Percentiles rank a stretch among this genome's conserved stretches.
Evolutionary conservation across 2,329 filamentous ascomycete genomes (phyloP).

Genomic region (Tolypocladium paradoxum): DNA sequence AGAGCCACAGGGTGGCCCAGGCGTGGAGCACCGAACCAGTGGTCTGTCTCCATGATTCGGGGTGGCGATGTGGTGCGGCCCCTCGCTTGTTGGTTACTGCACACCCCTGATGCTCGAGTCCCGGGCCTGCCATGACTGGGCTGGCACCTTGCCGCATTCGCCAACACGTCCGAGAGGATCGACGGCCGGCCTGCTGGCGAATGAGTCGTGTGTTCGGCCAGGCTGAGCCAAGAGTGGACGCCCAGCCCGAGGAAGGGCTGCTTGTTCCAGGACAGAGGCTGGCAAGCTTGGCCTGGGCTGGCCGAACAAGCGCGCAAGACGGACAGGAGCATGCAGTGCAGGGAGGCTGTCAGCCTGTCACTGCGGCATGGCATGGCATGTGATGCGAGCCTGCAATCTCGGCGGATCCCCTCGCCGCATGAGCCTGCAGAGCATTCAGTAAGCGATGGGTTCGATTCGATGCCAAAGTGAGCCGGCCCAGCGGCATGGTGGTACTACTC

Average conservation of each 20-base stretch:
- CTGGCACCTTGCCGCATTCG: constrained; percentile 1
- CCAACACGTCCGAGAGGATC: constrained; percentile 1
- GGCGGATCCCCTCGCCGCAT: not conserved
- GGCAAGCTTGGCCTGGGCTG: too few relatives aligned
- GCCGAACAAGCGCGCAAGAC: too few relatives aligned
- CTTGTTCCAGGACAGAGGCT: too few relatives aligned
- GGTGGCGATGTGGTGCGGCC: not conserved
- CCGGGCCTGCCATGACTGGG: not conserved
- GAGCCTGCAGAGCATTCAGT: not conserved
- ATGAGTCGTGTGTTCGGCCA: not conserved
- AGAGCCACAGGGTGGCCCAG: not conserved
- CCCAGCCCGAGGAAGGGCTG: not conserved
- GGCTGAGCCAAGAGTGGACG: not conserved
- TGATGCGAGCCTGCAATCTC: not conserved
- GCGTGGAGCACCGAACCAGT: not conserved
- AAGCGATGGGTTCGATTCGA: not conserved
- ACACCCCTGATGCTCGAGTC: too few relatives aligned
- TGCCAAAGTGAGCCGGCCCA: not conserved
- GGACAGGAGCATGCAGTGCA: too few relatives aligned
- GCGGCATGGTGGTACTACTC: too few relatives aligned
- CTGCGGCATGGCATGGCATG: not conserved
- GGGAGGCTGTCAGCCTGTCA: too few relatives aligned
- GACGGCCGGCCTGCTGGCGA: not conserved
- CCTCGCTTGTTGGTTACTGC: not conserved
- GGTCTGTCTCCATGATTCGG: not conserved